Conservation (phyloP, 2,329 filamentous ascomycete species). For the Calcarisporium arbuscula region DNA sequence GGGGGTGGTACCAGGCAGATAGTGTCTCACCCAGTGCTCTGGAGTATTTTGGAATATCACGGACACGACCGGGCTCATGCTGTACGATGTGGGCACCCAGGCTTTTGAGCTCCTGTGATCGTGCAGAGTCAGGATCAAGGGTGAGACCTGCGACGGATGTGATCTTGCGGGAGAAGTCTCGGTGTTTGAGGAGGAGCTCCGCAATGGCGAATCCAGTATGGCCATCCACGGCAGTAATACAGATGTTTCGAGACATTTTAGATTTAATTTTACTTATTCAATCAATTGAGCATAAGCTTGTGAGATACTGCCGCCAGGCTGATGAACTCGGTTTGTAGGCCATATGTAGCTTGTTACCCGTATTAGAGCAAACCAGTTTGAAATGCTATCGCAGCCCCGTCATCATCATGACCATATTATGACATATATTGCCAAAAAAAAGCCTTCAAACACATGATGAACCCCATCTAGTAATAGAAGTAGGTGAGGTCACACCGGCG, state of each 20-base stretch:
- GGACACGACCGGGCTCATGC: conserved; percentile 33
- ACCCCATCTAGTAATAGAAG: no score
- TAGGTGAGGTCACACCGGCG: no score
- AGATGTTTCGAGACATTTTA: conserved; percentile 39
- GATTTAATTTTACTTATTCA: background rate
- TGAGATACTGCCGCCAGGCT: no score
- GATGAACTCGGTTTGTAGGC: no score
- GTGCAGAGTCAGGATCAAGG: conserved; percentile 29
- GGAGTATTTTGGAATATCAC: conserved; percentile 30
- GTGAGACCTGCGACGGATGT: conserved; percentile 33
- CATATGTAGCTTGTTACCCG: no score
- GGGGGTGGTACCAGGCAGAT: conserved; percentile 43
- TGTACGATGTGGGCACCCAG: conserved; percentile 36
- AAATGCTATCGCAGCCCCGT: no score
- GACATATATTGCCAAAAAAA: no score
- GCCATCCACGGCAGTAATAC: conserved; percentile 41
- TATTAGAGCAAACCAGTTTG: no score
- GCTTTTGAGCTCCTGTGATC: conserved; percentile 31
- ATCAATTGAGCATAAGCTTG: no score
- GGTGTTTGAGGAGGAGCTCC: conserved; percentile 38
- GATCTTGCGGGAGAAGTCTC: conserved; percentile 35
- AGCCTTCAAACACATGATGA: no score
- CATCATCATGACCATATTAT: no score
- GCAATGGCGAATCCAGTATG: conserved; percentile 44
- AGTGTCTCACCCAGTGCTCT: conserved; percentile 36